phyloP scores from a whole-genome alignment of 306 rosid species.

The Nissolia schottii region DNA sequence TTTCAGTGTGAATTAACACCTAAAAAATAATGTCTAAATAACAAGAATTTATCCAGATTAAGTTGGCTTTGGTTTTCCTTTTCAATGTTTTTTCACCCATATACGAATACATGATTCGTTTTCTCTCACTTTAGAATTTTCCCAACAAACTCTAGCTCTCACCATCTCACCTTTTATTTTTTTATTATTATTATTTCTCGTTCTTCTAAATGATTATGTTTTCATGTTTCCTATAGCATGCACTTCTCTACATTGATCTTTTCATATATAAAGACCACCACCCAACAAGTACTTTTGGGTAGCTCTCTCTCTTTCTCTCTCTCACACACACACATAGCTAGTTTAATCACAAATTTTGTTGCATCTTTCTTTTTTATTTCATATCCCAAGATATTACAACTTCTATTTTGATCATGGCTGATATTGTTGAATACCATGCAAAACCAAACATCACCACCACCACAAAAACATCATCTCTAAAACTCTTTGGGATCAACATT shows the following conservation, averaged over 20 bases:
- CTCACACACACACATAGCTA: background rate
- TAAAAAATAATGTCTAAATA: too few relatives aligned
- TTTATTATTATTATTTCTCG: too few relatives aligned
- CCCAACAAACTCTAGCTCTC: slow-evolving; percentile 22
- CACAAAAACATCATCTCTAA: slow-evolving; percentile 16
- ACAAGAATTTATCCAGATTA: too few relatives aligned
- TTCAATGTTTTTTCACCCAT: background rate
- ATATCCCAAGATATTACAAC: background rate
- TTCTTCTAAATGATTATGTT: slow-evolving; percentile 10
- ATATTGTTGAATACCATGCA: slow-evolving; percentile 23
- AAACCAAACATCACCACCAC: background rate
- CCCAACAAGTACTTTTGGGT: background rate
- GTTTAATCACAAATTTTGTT: background rate
- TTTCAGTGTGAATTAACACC: too few relatives aligned
- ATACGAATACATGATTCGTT: background rate
- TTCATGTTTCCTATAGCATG: background rate
- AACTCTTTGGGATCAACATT: slow-evolving; percentile 56
- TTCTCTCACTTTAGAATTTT: slow-evolving; percentile 23
- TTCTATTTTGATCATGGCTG: slow-evolving; percentile 26
- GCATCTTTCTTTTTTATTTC: background rate
- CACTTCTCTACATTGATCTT: background rate
- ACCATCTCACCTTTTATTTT: background rate
- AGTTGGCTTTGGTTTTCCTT: background rate
- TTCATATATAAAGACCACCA: slow-evolving; percentile 21
- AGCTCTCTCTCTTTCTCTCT: slow-evolving; percentile 1